phyloP scores from a whole-genome alignment of 768 basidiomycete species.

The Lactifluus echinatus region DNA sequence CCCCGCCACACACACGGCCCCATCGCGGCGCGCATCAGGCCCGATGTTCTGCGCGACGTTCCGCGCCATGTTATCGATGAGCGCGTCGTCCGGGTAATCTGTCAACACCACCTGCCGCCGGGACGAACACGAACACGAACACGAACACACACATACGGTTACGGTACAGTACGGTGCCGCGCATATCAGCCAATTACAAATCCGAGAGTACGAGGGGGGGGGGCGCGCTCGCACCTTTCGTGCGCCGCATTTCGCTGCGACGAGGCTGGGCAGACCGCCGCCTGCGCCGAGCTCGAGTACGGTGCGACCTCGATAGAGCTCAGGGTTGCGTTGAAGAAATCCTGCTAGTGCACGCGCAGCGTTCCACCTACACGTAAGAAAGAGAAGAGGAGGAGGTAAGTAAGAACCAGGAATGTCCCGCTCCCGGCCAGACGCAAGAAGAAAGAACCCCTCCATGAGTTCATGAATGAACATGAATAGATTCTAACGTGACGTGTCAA shows the following conservation, averaged over 20 bases:
- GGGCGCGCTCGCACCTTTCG: conserved; percentile 55
- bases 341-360: conserved; percentile 64
- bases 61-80: conserved; percentile 64
- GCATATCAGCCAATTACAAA: too few relatives aligned
- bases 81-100: conserved; percentile 78
- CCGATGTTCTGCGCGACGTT: conserved; percentile 59
- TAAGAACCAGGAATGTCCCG: too few relatives aligned
- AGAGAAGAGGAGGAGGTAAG: not conserved
- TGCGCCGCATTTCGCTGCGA: conserved; percentile 65
- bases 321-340: conserved; percentile 49
- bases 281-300: conserved; percentile 93
- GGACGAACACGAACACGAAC: too few relatives aligned
- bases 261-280: conserved; percentile 79
- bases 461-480: too few relatives aligned
- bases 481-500: too few relatives aligned
- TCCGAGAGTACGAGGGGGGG: too few relatives aligned
- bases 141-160: too few relatives aligned
- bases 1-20: conserved; percentile 34
- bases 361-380: conserved; percentile 53
- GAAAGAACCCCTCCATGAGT: too few relatives aligned
- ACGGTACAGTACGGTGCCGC: too few relatives aligned
- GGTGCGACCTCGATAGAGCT: conserved; percentile 35
- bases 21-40: conserved; percentile 14
- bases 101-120: conserved; percentile 83
- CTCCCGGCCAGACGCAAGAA: not conserved